Evolutionary conservation across 805 yeast genomes (phyloP).

Genomic region (Clavispora phyllophila): DNA sequence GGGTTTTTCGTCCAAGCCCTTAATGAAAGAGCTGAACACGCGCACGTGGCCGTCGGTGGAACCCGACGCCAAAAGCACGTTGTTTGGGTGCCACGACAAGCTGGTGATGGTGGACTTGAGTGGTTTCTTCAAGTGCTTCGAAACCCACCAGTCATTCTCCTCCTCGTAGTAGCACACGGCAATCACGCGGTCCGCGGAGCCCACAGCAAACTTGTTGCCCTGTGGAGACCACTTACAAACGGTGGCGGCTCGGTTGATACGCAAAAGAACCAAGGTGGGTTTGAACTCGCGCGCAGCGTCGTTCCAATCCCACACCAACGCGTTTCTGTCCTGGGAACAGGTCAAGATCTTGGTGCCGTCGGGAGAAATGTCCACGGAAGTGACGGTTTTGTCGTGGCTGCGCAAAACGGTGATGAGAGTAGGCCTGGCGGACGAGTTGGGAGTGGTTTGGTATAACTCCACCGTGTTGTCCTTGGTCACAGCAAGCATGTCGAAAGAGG

Average conservation of each 20-base stretch:
- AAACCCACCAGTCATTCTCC: constrained; percentile 99
- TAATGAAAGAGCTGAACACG: constrained; percentile 83
- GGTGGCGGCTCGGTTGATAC: constrained; percentile 95
- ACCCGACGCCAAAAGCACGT: constrained; percentile 81
- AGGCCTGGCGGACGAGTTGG: constrained; percentile 44
- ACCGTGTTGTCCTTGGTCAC: constrained; percentile 75
- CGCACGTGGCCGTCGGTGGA: constrained; percentile 91
- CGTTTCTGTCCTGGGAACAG: constrained; percentile 96
- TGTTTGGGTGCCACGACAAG: constrained; percentile 91
- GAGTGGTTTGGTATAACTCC: constrained; percentile 58
- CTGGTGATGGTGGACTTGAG: constrained; percentile 79
- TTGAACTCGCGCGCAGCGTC: constrained; percentile 54
- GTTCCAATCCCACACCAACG: constrained; percentile 86
- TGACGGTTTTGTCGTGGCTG: constrained; percentile 90
- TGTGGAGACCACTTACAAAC: constrained; percentile 91
- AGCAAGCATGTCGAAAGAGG: constrained; percentile 62
- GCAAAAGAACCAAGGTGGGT: constrained; percentile 86
- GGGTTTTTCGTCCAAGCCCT: constrained; percentile 83
- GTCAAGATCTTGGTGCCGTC: constrained; percentile 85
- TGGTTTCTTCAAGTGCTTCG: constrained; percentile 96
- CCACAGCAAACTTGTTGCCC: constrained; percentile 95
- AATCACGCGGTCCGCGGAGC: constrained; percentile 88
- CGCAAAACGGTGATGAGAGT: constrained; percentile 58
- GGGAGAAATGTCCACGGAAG: constrained; percentile 86
- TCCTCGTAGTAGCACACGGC: constrained; percentile 95